Conservation (phyloP, 2,329 filamentous ascomycete species). For the Monosporascus cannonballus region DNA sequence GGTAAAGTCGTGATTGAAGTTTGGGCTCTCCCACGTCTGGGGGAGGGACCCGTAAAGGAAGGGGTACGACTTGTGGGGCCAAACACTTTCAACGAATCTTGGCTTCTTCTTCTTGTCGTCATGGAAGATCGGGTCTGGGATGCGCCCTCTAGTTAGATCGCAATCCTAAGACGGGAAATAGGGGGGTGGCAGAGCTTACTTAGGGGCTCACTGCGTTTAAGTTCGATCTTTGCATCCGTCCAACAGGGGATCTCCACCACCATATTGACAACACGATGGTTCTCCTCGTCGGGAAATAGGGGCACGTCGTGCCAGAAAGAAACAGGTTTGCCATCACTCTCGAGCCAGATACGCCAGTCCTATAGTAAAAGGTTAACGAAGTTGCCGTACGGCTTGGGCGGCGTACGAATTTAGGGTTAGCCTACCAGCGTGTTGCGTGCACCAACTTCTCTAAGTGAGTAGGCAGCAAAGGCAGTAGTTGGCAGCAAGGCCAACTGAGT, state of each 20-base stretch:
- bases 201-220: no score
- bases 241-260: slow-evolving; percentile 37
- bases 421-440: no score
- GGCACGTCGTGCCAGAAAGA: slow-evolving; percentile 38
- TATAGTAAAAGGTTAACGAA: slow-evolving; percentile 5
- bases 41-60: slow-evolving; percentile 38
- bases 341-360: slow-evolving; percentile 36
- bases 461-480: no score
- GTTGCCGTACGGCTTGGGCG: no score
- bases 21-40: slow-evolving; percentile 39
- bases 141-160: no score
- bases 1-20: slow-evolving; percentile 32
- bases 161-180: no score
- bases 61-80: slow-evolving; percentile 37
- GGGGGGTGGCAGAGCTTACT: no score
- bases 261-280: slow-evolving; percentile 31
- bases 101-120: slow-evolving; percentile 31
- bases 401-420: no score
- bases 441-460: no score
- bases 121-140: neutral
- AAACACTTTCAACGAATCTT: slow-evolving; percentile 35
- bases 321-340: slow-evolving; percentile 32
- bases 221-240: slow-evolving; percentile 20
- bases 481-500: no score
- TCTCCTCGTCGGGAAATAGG: slow-evolving; percentile 28